A percentile compares a stretch with the other conserved stretches of the same genome.
Conservation (phyloP, 495 filamentous ascomycete genomes). For the Chlorociboria aeruginascens region DNA sequence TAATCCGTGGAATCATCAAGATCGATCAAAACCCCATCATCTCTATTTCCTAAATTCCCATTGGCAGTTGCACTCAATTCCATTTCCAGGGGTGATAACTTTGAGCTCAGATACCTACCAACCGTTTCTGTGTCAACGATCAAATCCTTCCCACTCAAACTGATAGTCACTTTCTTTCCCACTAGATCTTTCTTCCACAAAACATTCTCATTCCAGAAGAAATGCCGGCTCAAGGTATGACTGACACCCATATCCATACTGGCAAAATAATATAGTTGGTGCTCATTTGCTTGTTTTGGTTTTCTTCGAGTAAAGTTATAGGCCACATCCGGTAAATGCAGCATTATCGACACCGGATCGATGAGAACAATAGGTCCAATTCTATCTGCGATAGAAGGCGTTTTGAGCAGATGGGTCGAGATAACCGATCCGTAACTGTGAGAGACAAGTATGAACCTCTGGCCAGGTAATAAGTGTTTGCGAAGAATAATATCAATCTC, state of each 20-base stretch:
- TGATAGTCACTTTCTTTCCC: constrained; percentile 25
- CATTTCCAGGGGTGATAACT: neutral
- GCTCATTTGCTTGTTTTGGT: constrained; percentile 46
- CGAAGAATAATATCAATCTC: constrained; percentile 40
- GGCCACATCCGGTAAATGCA: constrained; percentile 57
- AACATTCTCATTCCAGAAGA: constrained; percentile 59
- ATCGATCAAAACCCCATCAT: constrained; percentile 4
- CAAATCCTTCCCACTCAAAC: constrained; percentile 45
- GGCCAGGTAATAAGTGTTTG: constrained; percentile 34
- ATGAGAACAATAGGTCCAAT: constrained; percentile 42
- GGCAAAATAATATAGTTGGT: constrained; percentile 56
- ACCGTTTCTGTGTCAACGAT: constrained; percentile 51
- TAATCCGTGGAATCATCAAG: constrained; percentile 10
- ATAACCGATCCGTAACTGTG: constrained; percentile 56
- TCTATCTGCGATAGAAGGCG: constrained; percentile 23
- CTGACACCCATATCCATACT: constrained; percentile 51
- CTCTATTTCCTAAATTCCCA: constrained; percentile 17
- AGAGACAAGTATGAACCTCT: constrained; percentile 37
- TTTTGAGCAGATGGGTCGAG: constrained; percentile 47
- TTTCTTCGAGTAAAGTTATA: constrained; percentile 53
- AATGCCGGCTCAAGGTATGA: constrained; percentile 44
- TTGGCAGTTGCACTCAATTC: neutral
- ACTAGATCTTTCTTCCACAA: constrained; percentile 49
- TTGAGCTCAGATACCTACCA: constrained; percentile 38
- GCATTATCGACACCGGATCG: constrained; percentile 52